phyloP scores from a whole-genome alignment of 192 early-diverging fungal genomes.

The Neocallimastix lanati region DNA sequence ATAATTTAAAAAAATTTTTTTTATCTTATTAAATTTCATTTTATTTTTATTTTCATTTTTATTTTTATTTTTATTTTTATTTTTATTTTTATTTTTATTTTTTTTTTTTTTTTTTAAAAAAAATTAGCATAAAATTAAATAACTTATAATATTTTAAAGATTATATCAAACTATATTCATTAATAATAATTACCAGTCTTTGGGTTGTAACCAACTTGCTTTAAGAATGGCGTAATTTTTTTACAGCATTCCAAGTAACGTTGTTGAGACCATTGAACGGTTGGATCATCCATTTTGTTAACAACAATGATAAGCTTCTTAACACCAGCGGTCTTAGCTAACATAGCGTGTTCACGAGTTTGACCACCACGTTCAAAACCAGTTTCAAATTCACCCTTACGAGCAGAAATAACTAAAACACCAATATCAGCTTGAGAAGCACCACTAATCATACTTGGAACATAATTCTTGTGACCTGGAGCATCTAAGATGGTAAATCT shows the following conservation, averaged over 20 bases:
- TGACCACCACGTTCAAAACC: conserved; percentile 99
- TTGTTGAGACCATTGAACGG: conserved; percentile 80
- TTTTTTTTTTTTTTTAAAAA: too few relatives aligned
- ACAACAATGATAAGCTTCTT: conserved; percentile 60
- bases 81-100: too few relatives aligned
- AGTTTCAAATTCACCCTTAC: conserved; percentile 98
- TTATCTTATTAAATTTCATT: too few relatives aligned
- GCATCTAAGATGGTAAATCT: conserved; percentile 96
- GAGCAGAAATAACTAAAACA: conserved; percentile 87
- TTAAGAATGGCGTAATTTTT: conserved; percentile 83
- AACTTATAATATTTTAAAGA: too few relatives aligned
- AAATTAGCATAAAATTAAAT: too few relatives aligned
- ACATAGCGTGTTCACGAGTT: conserved; percentile 91
- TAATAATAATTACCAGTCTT: conserved; percentile 42
- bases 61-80: too few relatives aligned
- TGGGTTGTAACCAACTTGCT: conserved; percentile 70
- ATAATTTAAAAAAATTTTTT: too few relatives aligned
- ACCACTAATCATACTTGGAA: conserved; percentile 92
- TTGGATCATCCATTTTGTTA: conserved; percentile 99
- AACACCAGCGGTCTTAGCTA: conserved; percentile 94
- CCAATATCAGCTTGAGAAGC: conserved; percentile 94
- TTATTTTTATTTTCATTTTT: too few relatives aligned
- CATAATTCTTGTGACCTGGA: conserved; percentile 96
- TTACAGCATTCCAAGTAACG: conserved; percentile 77
- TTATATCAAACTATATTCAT: too few relatives aligned